A percentile compares a stretch with the other conserved stretches of the same genome.
phyloP scores from a whole-genome alignment of 169 alveolate species.

The Plasmodium reichenowi region DNA sequence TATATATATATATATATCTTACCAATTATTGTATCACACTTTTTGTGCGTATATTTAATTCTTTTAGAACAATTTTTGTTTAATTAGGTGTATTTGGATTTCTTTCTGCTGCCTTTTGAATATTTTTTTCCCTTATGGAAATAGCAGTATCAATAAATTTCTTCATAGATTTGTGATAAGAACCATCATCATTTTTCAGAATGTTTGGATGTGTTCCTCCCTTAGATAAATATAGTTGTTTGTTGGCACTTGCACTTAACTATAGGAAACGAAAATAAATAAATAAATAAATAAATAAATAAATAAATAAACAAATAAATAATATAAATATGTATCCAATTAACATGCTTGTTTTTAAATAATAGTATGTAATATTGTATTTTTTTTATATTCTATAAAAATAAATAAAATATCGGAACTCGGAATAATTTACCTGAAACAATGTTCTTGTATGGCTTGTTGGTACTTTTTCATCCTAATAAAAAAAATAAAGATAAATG shows the following conservation, averaged over 20 bases:
- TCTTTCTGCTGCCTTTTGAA: no score
- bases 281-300: background rate
- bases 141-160: slow-evolving; percentile 21
- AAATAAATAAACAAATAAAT: background rate
- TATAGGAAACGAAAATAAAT: background rate
- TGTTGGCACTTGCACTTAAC: slow-evolving; percentile 29
- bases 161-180: slow-evolving; percentile 11
- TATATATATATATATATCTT: no score
- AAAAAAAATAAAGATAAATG: slow-evolving; percentile 15
- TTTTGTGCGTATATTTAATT: no score
- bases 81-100: no score
- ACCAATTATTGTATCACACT: no score
- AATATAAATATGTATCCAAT: background rate
- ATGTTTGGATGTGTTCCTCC: slow-evolving; percentile 47
- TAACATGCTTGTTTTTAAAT: no score
- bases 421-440: slow-evolving; percentile 23
- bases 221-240: slow-evolving; percentile 6
- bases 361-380: no score
- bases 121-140: slow-evolving; percentile 1
- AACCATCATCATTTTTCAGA: slow-evolving; percentile 22
- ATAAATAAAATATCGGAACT: background rate
- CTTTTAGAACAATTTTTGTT: no score
- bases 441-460: slow-evolving; percentile 11
- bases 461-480: slow-evolving; percentile 31
- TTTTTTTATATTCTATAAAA: no score